Conservation (phyloP, 2,329 filamentous ascomycete species). For the Penicillium decumbens region DNA sequence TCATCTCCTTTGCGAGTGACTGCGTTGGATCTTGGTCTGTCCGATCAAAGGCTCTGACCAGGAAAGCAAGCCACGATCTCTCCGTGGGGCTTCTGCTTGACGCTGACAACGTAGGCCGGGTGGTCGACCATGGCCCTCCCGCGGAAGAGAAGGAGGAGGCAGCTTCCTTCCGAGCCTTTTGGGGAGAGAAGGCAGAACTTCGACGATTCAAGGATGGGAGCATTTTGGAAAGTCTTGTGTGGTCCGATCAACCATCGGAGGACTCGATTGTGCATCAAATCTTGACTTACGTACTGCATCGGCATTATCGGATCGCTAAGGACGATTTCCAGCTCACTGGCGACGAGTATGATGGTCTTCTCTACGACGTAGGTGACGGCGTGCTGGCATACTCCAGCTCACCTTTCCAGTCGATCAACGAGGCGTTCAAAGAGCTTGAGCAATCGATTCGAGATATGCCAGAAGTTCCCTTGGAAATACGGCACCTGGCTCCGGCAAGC, state of each 20-base stretch:
- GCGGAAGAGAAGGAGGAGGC: conserved; percentile 82
- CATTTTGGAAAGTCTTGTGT: conserved; percentile 87
- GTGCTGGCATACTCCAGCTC: conserved; percentile 42
- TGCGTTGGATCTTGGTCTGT: conserved; percentile 46
- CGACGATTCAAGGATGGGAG: conserved; percentile 92
- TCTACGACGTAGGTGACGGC: conserved; percentile 30
- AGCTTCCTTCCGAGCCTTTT: conserved; percentile 78
- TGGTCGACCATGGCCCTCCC: conserved; percentile 81
- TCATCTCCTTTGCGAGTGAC: conserved; percentile 57
- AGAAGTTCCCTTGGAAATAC: conserved; percentile 79
- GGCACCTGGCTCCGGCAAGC: conserved; percentile 70
- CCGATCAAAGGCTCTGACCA: conserved; percentile 34
- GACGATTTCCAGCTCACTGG: conserved; percentile 53
- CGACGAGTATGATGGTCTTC: conserved; percentile 45
- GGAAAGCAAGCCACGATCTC: conserved; percentile 39
- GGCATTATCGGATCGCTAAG: conserved; percentile 61
- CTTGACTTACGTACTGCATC: conserved; percentile 62
- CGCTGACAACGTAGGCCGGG: conserved; percentile 64
- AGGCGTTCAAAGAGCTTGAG: conserved; percentile 69
- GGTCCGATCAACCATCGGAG: conserved; percentile 61
- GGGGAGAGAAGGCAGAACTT: conserved; percentile 90
- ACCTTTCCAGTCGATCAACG: conserved; percentile 63
- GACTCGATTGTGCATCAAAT: conserved; percentile 74
- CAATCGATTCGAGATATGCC: conserved; percentile 71
- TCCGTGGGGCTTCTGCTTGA: conserved; percentile 68